A percentile compares a stretch with the other conserved stretches of the same genome.
These are phyloP conservation scores for Salicornia ramosissima DNA, from an alignment of 148 eudicot genomes.

Conservation along the genomic window DNA sequence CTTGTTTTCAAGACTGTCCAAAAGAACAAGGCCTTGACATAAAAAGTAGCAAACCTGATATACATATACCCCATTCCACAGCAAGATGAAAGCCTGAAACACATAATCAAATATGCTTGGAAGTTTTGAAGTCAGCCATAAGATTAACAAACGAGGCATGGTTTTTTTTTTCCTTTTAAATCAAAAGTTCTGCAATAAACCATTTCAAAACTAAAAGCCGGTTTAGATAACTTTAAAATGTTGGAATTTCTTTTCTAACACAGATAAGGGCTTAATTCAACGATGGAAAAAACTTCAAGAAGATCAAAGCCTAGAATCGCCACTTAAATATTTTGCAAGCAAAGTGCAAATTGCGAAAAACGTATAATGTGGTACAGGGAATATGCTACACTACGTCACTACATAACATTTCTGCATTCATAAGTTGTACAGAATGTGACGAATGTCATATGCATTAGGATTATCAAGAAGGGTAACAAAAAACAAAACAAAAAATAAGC, in stretches of 20 bases:
- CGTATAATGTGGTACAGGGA: neutral
- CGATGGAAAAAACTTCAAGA: no score
- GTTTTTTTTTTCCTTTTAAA: no score
- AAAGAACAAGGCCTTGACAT: no score
- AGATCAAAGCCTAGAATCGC: neutral
- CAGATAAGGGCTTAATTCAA: no score
- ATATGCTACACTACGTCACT: neutral
- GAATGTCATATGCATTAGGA: neutral
- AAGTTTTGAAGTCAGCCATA: neutral
- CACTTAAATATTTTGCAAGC: neutral
- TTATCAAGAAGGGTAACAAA: neutral
- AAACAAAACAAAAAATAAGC: neutral
- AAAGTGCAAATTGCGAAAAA: neutral
- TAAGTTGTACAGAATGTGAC: no score
- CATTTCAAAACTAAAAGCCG: no score
- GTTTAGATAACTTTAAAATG: no score
- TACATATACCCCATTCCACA: neutral
- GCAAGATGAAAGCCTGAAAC: neutral
- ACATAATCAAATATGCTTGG: no score
- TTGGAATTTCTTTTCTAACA: no score
- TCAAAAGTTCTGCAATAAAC: no score
- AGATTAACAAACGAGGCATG: neutral
- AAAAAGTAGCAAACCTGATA: no score
- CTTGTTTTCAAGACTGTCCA: no score
- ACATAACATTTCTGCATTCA: neutral